phyloP scores from a whole-genome alignment of 2,329 filamentous ascomycete species.

The Hymenoscyphus repandus region DNA sequence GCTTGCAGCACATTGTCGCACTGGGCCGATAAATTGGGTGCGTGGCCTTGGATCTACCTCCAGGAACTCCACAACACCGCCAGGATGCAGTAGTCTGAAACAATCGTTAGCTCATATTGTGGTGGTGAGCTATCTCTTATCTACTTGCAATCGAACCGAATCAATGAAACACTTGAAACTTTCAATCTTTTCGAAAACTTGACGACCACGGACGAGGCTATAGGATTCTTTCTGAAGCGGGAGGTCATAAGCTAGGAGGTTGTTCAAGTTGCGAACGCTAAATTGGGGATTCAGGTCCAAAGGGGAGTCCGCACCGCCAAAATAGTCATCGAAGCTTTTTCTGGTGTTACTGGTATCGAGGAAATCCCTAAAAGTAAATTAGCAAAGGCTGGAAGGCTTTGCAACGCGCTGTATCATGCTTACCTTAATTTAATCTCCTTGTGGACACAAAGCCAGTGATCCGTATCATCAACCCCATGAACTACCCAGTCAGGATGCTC shows the following conservation, averaged over 20 bases:
- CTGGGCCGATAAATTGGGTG: conserved; percentile 3
- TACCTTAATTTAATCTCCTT: conserved; percentile 16
- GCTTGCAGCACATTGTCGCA: conserved; percentile 2
- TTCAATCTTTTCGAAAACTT: conserved; percentile 27
- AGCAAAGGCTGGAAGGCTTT: not conserved
- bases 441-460: conserved; percentile 25
- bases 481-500: conserved; percentile 28
- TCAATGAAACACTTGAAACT: conserved; percentile 28
- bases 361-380: conserved; percentile 21
- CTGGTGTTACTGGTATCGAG: conserved; percentile 10
- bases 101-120: not conserved
- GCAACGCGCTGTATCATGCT: not conserved
- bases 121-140: not conserved
- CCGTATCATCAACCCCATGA: conserved; percentile 27
- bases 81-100: conserved; percentile 24
- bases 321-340: conserved; percentile 20
- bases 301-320: conserved; percentile 13
- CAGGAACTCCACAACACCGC: conserved; percentile 29
- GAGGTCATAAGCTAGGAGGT: conserved; percentile 16
- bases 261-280: conserved; percentile 27
- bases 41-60: conserved; percentile 29
- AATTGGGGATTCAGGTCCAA: conserved; percentile 24
- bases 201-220: conserved; percentile 26
- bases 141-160: conserved; percentile 24
- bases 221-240: conserved; percentile 27